Percentiles rank a stretch among this genome's conserved stretches.
Evolutionary conservation across 345 rosid species (phyloP).

Genomic region (Toxicodendron radicans): DNA sequence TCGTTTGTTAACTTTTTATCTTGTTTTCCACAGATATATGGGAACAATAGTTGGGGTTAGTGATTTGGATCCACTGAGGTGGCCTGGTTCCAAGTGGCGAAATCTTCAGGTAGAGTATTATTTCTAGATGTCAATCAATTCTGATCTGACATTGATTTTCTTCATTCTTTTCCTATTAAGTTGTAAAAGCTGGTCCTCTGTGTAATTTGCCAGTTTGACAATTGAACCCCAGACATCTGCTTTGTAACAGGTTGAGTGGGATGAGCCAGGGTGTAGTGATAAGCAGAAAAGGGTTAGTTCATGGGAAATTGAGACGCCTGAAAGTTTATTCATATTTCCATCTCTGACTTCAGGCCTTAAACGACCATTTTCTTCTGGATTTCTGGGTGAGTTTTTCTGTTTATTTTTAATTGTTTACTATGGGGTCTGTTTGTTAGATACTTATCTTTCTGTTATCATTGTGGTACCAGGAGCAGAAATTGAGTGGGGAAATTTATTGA

Average conservation of each 20-base stretch:
- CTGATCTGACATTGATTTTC: constrained; percentile 1
- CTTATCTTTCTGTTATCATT: background rate
- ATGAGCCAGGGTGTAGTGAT: constrained; percentile 93
- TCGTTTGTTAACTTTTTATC: constrained; percentile 5
- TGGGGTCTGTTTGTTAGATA: background rate
- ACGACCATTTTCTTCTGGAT: constrained; percentile 68
- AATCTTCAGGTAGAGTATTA: constrained; percentile 74
- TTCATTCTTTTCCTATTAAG: background rate
- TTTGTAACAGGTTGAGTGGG: constrained; percentile 83
- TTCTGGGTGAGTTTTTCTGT: constrained; percentile 46
- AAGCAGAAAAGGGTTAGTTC: constrained; percentile 91
- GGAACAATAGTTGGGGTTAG: constrained; percentile 87
- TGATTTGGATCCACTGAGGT: constrained; percentile 86
- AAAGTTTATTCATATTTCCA: constrained; percentile 95
- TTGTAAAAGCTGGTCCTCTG: background rate
- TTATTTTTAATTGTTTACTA: background rate
- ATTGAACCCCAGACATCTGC: background rate
- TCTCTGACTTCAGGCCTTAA: constrained; percentile 91
- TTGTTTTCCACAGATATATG: constrained; percentile 68
- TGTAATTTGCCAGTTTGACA: background rate
- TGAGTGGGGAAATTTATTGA: constrained; percentile 88
- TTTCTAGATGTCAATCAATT: background rate
- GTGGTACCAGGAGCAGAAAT: constrained; percentile 57
- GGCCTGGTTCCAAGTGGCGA: constrained; percentile 99
- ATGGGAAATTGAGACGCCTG: constrained; percentile 99